phyloP scores from a whole-genome alignment of 306 rosid species.

The Fragaria vesca region DNA sequence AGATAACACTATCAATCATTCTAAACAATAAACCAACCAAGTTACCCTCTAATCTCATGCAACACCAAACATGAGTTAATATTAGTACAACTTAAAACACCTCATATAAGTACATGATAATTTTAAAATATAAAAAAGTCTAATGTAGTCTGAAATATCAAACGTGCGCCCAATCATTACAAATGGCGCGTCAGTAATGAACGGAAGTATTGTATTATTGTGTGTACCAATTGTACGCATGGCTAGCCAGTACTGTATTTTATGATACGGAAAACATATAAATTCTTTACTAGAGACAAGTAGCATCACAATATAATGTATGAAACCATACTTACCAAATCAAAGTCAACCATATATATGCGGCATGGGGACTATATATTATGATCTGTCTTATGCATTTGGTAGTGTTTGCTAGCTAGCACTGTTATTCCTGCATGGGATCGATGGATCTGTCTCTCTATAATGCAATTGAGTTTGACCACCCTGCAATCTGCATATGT shows the following conservation, averaged over 20 bases:
- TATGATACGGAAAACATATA: too few relatives aligned
- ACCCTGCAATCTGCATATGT: not conserved
- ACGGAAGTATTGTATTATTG: not conserved
- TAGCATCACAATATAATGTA: not conserved
- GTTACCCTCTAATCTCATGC: too few relatives aligned
- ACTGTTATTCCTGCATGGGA: not conserved
- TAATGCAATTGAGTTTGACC: not conserved
- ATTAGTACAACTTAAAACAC: too few relatives aligned
- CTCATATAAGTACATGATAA: too few relatives aligned
- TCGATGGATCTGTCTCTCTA: too few relatives aligned
- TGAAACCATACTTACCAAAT: not conserved
- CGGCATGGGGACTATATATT: not conserved
- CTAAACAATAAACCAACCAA: too few relatives aligned
- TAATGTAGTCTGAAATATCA: too few relatives aligned
- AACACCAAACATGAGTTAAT: too few relatives aligned
- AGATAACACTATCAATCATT: too few relatives aligned
- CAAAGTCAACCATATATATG: slow-evolving; percentile 1
- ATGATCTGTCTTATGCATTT: slow-evolving; percentile 1
- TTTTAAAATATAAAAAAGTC: too few relatives aligned
- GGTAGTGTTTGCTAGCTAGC: not conserved
- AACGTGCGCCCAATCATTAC: not conserved
- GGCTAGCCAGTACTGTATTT: not conserved
- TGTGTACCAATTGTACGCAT: not conserved
- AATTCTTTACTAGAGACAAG: too few relatives aligned
- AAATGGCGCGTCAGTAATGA: not conserved